A percentile compares a stretch with the other conserved stretches of the same genome.
phyloP scores from a whole-genome alignment of 257 asterid genomes.

The Jasminum sambac region DNA sequence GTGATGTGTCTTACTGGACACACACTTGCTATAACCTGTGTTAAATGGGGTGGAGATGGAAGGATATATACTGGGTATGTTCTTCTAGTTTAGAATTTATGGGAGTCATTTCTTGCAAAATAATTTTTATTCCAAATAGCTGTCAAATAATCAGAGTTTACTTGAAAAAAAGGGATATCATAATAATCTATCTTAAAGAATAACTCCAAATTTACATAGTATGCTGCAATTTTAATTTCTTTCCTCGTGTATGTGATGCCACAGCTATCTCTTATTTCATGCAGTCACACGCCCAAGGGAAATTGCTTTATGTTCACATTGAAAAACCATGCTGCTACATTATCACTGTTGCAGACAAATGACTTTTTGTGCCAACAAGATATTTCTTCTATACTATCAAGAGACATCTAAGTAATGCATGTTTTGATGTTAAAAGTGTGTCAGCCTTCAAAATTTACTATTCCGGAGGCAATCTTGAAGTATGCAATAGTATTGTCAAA shows the following conservation, averaged over 20 bases:
- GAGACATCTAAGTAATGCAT: neutral
- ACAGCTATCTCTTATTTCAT: neutral
- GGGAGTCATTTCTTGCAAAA: slow-evolving; percentile 3
- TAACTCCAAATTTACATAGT: slow-evolving; percentile 3
- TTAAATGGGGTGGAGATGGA: slow-evolving; percentile 99
- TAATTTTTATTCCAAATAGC: slow-evolving; percentile 3
- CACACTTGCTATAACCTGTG: slow-evolving; percentile 92
- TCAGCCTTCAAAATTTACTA: slow-evolving; percentile 15
- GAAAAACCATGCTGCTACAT: neutral
- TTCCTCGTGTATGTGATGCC: slow-evolving; percentile 6
- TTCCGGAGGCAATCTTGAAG: neutral
- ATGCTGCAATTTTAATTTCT: neutral
- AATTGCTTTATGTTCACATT: too few species aligned
- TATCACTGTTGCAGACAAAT: neutral
- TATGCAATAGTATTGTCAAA: neutral
- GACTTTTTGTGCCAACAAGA: too few species aligned
- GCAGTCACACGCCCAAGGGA: too few species aligned
- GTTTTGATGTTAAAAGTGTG: neutral
- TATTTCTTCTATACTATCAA: slow-evolving; percentile 2
- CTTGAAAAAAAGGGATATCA: slow-evolving; percentile 1
- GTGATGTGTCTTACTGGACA: slow-evolving; percentile 78
- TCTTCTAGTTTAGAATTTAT: slow-evolving; percentile 8
- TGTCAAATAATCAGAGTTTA: slow-evolving; percentile 6
- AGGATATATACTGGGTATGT: slow-evolving; percentile 88
- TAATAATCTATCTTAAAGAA: slow-evolving; percentile 7